Evolutionary conservation across 208 protist species (phyloP).

Genomic region (Wallacemonas rigidus): DNA sequence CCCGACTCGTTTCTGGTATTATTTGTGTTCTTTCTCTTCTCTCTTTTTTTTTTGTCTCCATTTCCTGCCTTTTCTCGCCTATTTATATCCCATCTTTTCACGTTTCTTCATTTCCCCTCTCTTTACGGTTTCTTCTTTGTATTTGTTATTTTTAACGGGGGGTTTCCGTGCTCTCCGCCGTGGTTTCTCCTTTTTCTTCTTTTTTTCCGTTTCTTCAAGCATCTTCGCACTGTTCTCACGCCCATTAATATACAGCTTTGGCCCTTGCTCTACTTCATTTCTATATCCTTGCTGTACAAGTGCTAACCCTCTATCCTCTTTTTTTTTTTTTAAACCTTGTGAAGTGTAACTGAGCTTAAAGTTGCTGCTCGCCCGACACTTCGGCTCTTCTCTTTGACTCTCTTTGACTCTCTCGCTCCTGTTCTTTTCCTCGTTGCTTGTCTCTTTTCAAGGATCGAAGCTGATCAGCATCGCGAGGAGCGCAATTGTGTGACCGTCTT

Average conservation of each 20-base stretch:
- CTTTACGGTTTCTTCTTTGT: too few species aligned
- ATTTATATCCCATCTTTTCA: neutral
- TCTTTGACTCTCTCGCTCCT: too few species aligned
- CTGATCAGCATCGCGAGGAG: too few species aligned
- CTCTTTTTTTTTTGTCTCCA: slow-evolving; percentile 16
- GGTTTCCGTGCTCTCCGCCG: neutral
- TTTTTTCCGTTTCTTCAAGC: neutral
- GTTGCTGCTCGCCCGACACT: too few species aligned
- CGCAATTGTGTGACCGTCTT: too few species aligned
- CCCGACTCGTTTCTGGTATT: neutral
- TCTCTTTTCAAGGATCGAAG: too few species aligned
- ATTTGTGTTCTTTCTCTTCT: neutral
- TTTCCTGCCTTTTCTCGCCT: neutral
- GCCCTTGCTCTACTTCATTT: neutral
- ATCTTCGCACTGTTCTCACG: neutral
- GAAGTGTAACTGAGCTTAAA: too few species aligned
- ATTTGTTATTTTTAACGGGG: too few species aligned
- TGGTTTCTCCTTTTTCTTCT: neutral
- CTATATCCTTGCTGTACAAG: neutral
- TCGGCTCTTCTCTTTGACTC: too few species aligned
- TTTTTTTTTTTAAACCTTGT: neutral
- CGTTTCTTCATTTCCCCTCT: neutral
- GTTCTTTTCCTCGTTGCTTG: too few species aligned
- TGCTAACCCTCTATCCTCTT: neutral
- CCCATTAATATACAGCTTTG: neutral